Base-by-base conservation (phyloP, 805 yeast species). In the Debaryomyces prosopidis region DNA sequence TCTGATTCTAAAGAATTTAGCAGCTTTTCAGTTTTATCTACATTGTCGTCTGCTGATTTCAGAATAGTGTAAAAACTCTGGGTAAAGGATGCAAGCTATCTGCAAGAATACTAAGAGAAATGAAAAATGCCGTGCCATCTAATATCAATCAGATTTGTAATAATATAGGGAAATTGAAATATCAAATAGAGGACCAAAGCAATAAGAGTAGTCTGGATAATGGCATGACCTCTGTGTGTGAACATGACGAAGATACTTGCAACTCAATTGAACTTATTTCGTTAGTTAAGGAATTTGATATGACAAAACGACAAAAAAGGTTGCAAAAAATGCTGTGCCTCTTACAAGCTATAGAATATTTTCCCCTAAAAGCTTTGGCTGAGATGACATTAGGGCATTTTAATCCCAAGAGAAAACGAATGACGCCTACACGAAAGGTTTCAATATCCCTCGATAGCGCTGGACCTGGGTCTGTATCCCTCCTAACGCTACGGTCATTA, bases 51-150 rank as follows among this genome's bases (percentile, higher is more conserved):
- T 45, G 94, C 95, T 5, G 81, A 79, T 42, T 81, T 91, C 92
- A 87, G 61, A 53, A 92, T 41, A 95, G 96, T 1, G 80, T 91
- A 9, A 82, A 92, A 3, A 91, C 97, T 0, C 79, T 84, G 18
- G 96, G 96, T 0, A 87, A 87, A 65, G 97, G 97, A 3, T 91
- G 97, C 68, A 80, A 89, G 42, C 69, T 91, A 42, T 95, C 96
- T 1, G 79, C 83, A 44, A 75, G 96, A 53, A 77, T 91, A 54
- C 85, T 83, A 55, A 71, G 97, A 50, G 95, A 87, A 49, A 65
- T 89, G 35, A 80, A 81, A 0, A 71, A 79, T 23, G 64, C 76
- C 4, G 67, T 91, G 38, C 97, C 97, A 0, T 53, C 71, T 3
- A 80, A 89, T 55, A 77, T 91, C 16, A 91, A 84, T 16, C 76